phyloP scores from a whole-genome alignment of 805 yeast species.

The Starmerella vitae region DNA sequence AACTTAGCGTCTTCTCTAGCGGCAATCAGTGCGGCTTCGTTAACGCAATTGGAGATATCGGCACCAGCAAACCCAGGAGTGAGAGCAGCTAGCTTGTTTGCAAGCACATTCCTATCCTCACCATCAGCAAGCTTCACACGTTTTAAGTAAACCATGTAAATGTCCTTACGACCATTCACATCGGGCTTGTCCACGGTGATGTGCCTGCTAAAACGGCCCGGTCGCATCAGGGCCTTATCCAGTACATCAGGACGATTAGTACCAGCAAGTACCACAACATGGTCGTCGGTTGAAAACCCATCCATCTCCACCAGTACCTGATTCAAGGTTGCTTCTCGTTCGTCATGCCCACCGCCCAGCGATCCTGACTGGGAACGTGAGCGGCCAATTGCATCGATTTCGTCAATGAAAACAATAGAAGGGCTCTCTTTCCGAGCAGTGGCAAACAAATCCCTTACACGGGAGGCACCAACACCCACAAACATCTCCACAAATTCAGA shows the following conservation, averaged over 20 bases:
- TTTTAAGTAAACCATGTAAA: constrained; percentile 71
- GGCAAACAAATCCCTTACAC: constrained; percentile 89
- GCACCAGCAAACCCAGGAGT: constrained; percentile 99
- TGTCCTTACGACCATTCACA: constrained; percentile 85
- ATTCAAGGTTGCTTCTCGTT: constrained; percentile 89
- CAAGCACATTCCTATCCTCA: constrained; percentile 38
- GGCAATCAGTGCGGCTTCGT: constrained; percentile 94
- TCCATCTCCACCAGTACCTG: constrained; percentile 98
- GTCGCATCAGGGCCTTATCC: constrained; percentile 86
- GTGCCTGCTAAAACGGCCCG: constrained; percentile 95
- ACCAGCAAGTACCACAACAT: constrained; percentile 94
- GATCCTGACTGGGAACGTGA: constrained; percentile 44
- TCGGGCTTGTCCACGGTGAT: constrained; percentile 87
- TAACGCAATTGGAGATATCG: constrained; percentile 91
- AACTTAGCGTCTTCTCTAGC: constrained; percentile 66
- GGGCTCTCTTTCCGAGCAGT: constrained; percentile 93
- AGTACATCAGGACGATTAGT: constrained; percentile 90
- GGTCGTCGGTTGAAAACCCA: constrained; percentile 82
- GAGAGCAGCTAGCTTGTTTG: constrained; percentile 83
- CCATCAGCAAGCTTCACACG: constrained; percentile 45
- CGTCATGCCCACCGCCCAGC: constrained; percentile 76
- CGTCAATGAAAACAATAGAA: constrained; percentile 91
- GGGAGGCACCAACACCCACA: constrained; percentile 97
- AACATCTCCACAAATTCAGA: constrained; percentile 98
- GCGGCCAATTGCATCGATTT: constrained; percentile 98